Evolutionary conservation across 73 alveolate genomes (phyloP), one percentile per base, ranked within the genome.

Genomic region (Diophrys sp.): DNA sequence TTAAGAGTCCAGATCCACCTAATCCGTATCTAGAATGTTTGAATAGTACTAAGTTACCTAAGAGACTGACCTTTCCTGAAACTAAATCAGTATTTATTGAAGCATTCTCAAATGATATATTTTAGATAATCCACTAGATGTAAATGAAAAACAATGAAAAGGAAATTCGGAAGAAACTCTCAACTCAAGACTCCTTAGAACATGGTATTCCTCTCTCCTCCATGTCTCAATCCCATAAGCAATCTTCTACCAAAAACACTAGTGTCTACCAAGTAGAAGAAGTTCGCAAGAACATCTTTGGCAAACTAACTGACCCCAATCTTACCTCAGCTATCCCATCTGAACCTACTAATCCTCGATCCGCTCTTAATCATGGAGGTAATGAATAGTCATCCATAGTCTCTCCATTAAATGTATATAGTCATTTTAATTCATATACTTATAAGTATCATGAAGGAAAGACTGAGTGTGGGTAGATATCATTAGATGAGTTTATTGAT

Each of bases 1-100:
- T 68, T 1, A 23, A 14, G 24, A 2, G 18, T 14, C 75, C 34
- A 14, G 75, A 18, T 2, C 24, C 2, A 5, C 18, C 2, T 2
- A 68, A 31, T 28, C 75, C 75, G 29, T 68, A 68, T 28, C 26
- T 68, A n/a, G 29, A 31, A 18, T 1, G 23, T 25, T 31, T 68
- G 5, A n/a, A 68, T 26, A 55, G 24, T 2, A 29, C 23, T 2
- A 27, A 68, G 31, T 2, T 68, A 11, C 62, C 62, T 68, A 31
- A 68, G 24, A 31, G 75, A 25, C 75, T 68, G 30, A 68, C 27
- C 75, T 31, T 68, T 28, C 23, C 31, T n/a, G 75, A 68, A 28
- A n/a, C 23, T n/a, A 25, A 26, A 18, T 2, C 54, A 25, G 54
- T 68, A 25, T 68, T 68, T 55, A 44, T 68, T 5, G 23, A 18